phyloP scores from a whole-genome alignment of 345 rosid genomes.

The Murraya paniculata region DNA sequence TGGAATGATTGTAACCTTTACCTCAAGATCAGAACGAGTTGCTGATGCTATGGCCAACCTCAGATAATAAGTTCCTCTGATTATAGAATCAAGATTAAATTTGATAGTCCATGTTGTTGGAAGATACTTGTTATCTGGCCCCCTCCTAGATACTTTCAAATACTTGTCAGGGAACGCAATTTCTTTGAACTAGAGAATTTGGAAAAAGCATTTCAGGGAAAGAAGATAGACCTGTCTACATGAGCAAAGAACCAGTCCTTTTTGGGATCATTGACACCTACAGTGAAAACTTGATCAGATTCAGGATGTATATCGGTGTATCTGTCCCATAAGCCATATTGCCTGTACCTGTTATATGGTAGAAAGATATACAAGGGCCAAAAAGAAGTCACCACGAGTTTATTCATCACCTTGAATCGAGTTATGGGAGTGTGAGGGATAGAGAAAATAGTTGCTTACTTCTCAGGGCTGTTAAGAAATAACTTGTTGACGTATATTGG shows the following conservation, averaged over 20 bases:
- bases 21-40: slow-evolving; percentile 31
- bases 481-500: slow-evolving; percentile 35
- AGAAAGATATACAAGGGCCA: neutral
- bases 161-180: neutral
- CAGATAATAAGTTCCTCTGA: slow-evolving; percentile 31
- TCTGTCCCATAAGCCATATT: slow-evolving; percentile 42
- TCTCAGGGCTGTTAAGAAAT: slow-evolving; percentile 34
- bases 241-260: slow-evolving; percentile 44
- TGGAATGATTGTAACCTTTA: neutral
- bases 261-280: slow-evolving; percentile 30
- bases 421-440: neutral
- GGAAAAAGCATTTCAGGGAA: neutral
- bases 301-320: slow-evolving; percentile 32
- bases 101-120: slow-evolving; percentile 35
- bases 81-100: slow-evolving; percentile 27
- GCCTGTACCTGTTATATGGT: slow-evolving; percentile 33
- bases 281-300: slow-evolving; percentile 30
- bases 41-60: slow-evolving; percentile 41
- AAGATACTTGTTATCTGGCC: slow-evolving; percentile 26
- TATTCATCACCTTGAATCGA: neutral
- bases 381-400: neutral
- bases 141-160: slow-evolving; percentile 19
- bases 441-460: slow-evolving; percentile 12
- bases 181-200: neutral
- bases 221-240: slow-evolving; percentile 27